Conservation (phyloP, 164 flowering plant genomes). For the Liriodendron chinense region DNA sequence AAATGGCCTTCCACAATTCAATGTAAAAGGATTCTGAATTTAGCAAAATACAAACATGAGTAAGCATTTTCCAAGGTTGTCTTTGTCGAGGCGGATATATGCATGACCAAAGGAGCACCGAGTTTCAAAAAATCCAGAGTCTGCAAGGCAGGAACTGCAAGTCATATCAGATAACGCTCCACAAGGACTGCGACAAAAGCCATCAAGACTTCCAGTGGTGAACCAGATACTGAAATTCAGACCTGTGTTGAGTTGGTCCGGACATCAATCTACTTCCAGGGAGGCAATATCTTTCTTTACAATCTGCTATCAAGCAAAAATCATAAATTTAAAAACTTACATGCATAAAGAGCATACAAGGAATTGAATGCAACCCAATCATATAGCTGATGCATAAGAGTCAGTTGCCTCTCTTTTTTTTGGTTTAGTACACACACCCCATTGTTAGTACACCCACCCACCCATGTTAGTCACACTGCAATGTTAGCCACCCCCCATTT, state of each 20-base stretch:
- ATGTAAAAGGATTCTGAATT: too few relatives aligned
- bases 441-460: too few relatives aligned
- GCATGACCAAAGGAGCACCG: neutral
- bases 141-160: neutral
- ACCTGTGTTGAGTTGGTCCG: neutral
- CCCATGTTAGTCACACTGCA: too few relatives aligned
- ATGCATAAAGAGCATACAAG: neutral
- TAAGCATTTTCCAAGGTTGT: neutral
- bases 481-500: too few relatives aligned
- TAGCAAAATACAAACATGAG: too few relatives aligned
- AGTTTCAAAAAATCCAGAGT: neutral
- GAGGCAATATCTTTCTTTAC: slow-evolving; percentile 31
- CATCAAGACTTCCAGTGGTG: neutral
- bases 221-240: neutral
- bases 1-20: too few relatives aligned
- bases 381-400: too few relatives aligned
- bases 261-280: slow-evolving; percentile 25
- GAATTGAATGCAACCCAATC: too few relatives aligned
- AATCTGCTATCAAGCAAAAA: slow-evolving; percentile 30
- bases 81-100: neutral
- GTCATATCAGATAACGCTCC: neutral
- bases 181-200: neutral
- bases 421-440: too few relatives aligned
- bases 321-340: neutral
- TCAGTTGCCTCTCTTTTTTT: too few relatives aligned